Conservation (phyloP, 768 basidiomycete genomes). For the Dioszegia hungarica region DNA sequence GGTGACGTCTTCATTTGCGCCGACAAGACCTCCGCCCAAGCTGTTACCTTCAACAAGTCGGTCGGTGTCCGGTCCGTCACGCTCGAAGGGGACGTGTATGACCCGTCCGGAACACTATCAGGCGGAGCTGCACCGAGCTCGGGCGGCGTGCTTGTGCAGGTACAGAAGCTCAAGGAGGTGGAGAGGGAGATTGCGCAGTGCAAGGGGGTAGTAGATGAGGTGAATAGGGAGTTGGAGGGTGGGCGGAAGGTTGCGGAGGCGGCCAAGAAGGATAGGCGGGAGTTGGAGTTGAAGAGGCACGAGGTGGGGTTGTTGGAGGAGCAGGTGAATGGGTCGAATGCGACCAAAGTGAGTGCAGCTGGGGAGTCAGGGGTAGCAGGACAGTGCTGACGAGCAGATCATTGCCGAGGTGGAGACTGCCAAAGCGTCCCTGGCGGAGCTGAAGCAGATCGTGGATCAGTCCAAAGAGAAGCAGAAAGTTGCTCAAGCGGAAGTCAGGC, state of each 20-base stretch:
- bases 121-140: constrained; percentile 78
- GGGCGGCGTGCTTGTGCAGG: constrained; percentile 69
- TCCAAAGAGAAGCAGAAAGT: constrained; percentile 72
- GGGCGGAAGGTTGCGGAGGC: constrained; percentile 49
- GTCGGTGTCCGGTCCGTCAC: constrained; percentile 78
- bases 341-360: constrained; percentile 63
- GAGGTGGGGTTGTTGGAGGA: constrained; percentile 74
- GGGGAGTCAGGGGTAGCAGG: too few species aligned
- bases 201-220: constrained; percentile 52
- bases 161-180: constrained; percentile 71
- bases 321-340: constrained; percentile 83
- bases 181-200: constrained; percentile 61
- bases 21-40: constrained; percentile 78
- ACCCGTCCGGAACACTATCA: constrained; percentile 86
- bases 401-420: constrained; percentile 70
- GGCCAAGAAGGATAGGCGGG: constrained; percentile 56
- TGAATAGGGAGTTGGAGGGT: constrained; percentile 59
- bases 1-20: constrained; percentile 86
- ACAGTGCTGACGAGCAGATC: constrained; percentile 55
- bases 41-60: constrained; percentile 74
- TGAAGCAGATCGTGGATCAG: constrained; percentile 45
- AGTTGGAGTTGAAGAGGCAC: constrained; percentile 85
- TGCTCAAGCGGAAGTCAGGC: constrained; percentile 72
- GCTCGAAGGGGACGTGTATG: constrained; percentile 90
- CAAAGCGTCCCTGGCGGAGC: constrained; percentile 58